These are phyloP conservation scores for Ricinus communis DNA, from an alignment of 345 rosid genomes.

Conservation along the genomic window DNA sequence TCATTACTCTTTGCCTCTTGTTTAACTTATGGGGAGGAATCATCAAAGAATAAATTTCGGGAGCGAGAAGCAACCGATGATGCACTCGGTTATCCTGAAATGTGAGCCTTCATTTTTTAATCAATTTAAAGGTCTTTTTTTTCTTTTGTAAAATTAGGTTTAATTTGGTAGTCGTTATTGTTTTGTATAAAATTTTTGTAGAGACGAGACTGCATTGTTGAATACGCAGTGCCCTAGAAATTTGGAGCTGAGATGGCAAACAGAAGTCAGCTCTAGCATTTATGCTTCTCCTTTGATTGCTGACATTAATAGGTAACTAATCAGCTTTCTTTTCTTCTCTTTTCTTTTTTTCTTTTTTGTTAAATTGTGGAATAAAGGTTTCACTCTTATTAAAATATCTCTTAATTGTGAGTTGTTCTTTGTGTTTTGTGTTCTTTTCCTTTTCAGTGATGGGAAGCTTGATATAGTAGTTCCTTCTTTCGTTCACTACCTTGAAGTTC, in stretches of 20 bases:
- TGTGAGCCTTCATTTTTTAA: constrained; percentile 40
- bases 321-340: not conserved
- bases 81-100: constrained; percentile 63
- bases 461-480: constrained; percentile 96
- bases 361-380: no score
- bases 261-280: constrained; percentile 96
- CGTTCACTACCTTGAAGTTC: constrained; percentile 96
- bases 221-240: constrained; percentile 88
- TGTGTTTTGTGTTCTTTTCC: constrained; percentile 1
- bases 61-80: constrained; percentile 81
- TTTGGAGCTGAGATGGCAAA: constrained; percentile 96
- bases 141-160: not conserved
- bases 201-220: constrained; percentile 88
- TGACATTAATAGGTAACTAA: constrained; percentile 95
- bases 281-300: constrained; percentile 93
- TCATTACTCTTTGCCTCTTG: constrained; percentile 34
- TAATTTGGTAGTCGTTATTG: not conserved
- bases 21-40: constrained; percentile 45
- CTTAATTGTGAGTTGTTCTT: constrained; percentile 1
- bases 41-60: constrained; percentile 64
- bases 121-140: not conserved
- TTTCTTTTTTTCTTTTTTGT: not conserved
- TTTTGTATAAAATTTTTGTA: no score
- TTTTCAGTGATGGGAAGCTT: constrained; percentile 91
- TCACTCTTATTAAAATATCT: not conserved